Evolutionary conservation across 1,139 yeast genomes (phyloP), one percentile per base, ranked within the genome.

Genomic region (Protomyces macrosporus): DNA sequence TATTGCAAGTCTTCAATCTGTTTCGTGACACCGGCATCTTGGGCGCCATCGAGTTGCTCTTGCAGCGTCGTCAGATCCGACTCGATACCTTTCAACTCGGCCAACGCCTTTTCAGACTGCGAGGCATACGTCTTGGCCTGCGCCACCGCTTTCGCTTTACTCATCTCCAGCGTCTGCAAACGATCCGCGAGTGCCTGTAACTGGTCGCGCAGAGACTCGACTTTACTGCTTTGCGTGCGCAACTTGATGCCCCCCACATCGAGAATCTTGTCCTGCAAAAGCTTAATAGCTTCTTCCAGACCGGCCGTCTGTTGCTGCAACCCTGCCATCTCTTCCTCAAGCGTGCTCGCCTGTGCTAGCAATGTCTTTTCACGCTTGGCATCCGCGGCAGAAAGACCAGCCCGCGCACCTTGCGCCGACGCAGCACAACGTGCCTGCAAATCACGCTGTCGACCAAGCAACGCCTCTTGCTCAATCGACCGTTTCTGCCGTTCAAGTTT

Each of bases 211-310:
- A 88, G 78, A 0, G 95, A 87, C 70, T 86, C 93, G 10, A 93
- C 97, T 70, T 85, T 87, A 1, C 95, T 82, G 69, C 85, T 88
- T 71, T 90, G 97, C 67, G 88, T 75, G 65, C 91, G 84, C 68
- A 93, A 79, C 68, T 86, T 86, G 10, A 88, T 86, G 68, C 99
- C 99, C 63, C 99, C 98, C 62, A 90, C 87, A 66, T 88, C 87
- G 88, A 91, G 84, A 45, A 95, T 89, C 71, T 86, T 81, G 65
- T 86, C 89, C 70, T 90, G 91, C 6, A 90, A 75, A 0, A 71
- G 78, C 12, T 80, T 78, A 53, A 91, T 87, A 65, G 81, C 79
- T 6, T 75, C 71, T 67, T 88, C 91, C 33, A 86, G 75, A 30
- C 81, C 85, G 45, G 77, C 75, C 71, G 90, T 84, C 70, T 84